Percentiles rank a stretch among this genome's conserved stretches.
Evolutionary conservation across 257 asterid genomes (phyloP).

Genomic region (Forsythia suspensa): DNA sequence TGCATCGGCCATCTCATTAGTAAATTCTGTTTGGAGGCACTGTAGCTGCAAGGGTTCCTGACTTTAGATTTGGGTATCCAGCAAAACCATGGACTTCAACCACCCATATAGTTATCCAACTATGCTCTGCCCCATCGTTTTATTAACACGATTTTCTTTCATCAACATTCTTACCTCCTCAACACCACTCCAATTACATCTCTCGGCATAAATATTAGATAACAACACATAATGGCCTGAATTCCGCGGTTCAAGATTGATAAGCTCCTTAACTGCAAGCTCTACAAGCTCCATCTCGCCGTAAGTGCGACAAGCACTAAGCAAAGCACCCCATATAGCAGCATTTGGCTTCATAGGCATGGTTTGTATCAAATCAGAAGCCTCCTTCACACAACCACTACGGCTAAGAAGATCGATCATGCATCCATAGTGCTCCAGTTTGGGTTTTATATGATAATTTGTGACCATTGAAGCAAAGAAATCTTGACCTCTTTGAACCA

Average conservation of each 20-base stretch:
- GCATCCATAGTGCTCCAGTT: slow-evolving; percentile 52
- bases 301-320: slow-evolving; percentile 41
- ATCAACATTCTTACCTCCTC: slow-evolving; percentile 39
- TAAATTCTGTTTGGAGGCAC: background rate
- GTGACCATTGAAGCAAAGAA: slow-evolving; percentile 30
- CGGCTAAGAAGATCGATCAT: slow-evolving; percentile 55
- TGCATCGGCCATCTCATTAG: background rate
- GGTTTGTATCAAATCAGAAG: slow-evolving; percentile 32
- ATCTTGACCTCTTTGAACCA: slow-evolving; percentile 36
- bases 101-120: slow-evolving; percentile 22
- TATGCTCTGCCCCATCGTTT: slow-evolving; percentile 36
- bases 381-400: slow-evolving; percentile 40
- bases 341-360: slow-evolving; percentile 48
- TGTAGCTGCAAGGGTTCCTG: background rate
- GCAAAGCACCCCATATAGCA: slow-evolving; percentile 51
- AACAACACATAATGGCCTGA: slow-evolving; percentile 48
- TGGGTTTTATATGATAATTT: slow-evolving; percentile 26
- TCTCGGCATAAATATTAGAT: slow-evolving; percentile 51
- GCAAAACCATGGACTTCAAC: background rate
- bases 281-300: slow-evolving; percentile 44
- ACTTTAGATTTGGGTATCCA: background rate
- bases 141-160: slow-evolving; percentile 32
- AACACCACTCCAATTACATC: slow-evolving; percentile 48
- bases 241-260: slow-evolving; percentile 42
- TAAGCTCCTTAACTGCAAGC: slow-evolving; percentile 39